Base-by-base conservation (phyloP, 805 yeast genomes). In the Millerozyma acaciae region DNA sequence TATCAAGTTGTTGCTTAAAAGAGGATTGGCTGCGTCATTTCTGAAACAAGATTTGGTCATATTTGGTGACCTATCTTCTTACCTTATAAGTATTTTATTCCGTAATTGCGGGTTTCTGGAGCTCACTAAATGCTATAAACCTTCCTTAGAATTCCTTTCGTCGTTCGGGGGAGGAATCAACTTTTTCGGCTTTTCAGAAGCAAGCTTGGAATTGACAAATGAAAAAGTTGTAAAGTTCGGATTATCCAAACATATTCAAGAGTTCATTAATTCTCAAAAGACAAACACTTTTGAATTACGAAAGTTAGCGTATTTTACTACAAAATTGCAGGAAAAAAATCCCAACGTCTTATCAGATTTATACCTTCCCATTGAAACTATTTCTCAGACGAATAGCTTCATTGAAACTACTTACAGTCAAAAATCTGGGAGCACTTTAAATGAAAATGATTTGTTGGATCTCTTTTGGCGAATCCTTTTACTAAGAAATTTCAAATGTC, bases 61-160 rank as follows among this genome's bases (percentile, higher is more conserved):
- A 8, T 34, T 58, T 19, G 31, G 45, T 42, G 57, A 57, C 21
- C 48, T 59, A 1, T 28, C 72, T 24, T 57, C 71, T 3, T 74
- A 75, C 42, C 53, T 78, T 24, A 61, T 74, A 30, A 54, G 76
- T 2, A 53, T 75, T 9, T 40, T 78, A 16, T 50, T 78, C 32
- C 75, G 86, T 64, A 79, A 80, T 48, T 57, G 78, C 47, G 75
- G 73, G 25, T 47, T 70, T 10, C 61, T 62, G 35, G 57, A 57
- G 6, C 57, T 80, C 34, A 68, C 77, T 2, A 72, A 65, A 42
- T 57, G 56, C 30, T 78, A 76, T 46, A 62, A 62, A 16, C 42
- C 44, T 8, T 47, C 78, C 16, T 67, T 74, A 40, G 66, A 63
- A 5, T 55, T 58, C 16, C 57, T 72, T 43, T 22, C 20, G 6